Evolutionary conservation across 2,329 filamentous ascomycete genomes (phyloP).

Genomic region (Aspergillus ruber): DNA sequence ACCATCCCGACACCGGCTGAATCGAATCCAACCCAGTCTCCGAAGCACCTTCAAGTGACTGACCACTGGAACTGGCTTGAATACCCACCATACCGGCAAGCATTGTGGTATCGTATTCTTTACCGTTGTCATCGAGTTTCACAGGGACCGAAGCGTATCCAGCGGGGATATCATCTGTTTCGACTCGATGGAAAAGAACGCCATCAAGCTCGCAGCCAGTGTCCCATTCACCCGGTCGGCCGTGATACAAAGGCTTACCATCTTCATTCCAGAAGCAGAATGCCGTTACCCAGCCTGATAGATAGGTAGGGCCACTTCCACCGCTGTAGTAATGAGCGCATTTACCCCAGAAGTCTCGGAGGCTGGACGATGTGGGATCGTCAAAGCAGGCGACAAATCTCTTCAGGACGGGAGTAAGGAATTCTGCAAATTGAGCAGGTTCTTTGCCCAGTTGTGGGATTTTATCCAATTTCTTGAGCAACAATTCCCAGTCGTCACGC

Average conservation of each 20-base stretch:
- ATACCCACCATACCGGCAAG: background rate
- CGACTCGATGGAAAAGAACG: conserved; percentile 16
- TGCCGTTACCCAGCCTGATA: conserved; percentile 46
- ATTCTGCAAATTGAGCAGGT: conserved; percentile 31
- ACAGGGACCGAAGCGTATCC: conserved; percentile 28
- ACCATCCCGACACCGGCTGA: conserved; percentile 1
- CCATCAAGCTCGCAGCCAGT: conserved; percentile 14
- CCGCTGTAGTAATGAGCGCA: conserved; percentile 20
- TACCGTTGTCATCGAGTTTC: conserved; percentile 25
- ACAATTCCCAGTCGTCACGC: conserved; percentile 39
- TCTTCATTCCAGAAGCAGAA: conserved; percentile 42
- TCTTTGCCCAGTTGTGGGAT: conserved; percentile 42
- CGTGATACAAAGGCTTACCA: conserved; percentile 22
- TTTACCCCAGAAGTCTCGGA: conserved; percentile 8
- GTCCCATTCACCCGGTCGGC: background rate
- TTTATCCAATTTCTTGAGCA: conserved; percentile 40
- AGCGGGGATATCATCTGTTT: conserved; percentile 19
- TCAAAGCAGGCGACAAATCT: conserved; percentile 34
- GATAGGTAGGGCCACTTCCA: conserved; percentile 25
- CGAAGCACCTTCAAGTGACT: background rate
- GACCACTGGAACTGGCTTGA: background rate
- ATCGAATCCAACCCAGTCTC: background rate
- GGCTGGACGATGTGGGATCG: background rate
- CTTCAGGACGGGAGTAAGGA: conserved; percentile 41
- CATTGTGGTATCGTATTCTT: background rate